phyloP scores from a whole-genome alignment of 192 early-diverging fungal species.

The Piromyces sp. region DNA sequence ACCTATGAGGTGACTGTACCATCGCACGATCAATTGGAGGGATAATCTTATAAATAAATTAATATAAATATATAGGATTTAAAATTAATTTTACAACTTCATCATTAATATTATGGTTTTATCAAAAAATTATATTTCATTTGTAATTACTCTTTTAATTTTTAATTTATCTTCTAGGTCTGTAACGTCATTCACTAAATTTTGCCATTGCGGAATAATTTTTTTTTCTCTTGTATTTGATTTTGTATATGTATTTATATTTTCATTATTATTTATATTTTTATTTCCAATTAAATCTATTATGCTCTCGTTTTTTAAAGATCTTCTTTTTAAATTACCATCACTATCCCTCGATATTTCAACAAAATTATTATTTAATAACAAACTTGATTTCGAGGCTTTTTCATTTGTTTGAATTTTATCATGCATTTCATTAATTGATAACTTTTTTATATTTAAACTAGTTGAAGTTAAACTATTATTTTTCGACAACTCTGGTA shows the following conservation, averaged over 20 bases:
- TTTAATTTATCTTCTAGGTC: not conserved
- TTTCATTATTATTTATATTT: not conserved
- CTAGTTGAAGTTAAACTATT: not conserved
- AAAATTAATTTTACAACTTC: no score
- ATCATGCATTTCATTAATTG: no score
- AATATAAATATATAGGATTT: no score
- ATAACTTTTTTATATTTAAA: no score
- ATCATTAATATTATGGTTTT: no score
- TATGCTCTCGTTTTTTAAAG: not conserved
- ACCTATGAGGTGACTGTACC: no score
- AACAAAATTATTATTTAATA: not conserved
- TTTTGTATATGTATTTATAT: not conserved
- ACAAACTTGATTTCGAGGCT: not conserved
- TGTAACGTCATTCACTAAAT: not conserved
- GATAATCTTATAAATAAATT: no score
- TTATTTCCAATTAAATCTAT: not conserved
- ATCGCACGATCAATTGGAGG: no score
- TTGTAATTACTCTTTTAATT: not conserved
- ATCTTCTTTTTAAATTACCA: not conserved
- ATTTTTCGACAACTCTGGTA: not conserved
- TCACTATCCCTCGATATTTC: not conserved
- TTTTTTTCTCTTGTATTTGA: not conserved
- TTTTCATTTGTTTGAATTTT: no score
- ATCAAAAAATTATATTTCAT: no score
- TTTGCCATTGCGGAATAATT: not conserved